Base-by-base conservation (phyloP, 1,284 basidiomycete genomes). In the Athelia psychrophila region DNA sequence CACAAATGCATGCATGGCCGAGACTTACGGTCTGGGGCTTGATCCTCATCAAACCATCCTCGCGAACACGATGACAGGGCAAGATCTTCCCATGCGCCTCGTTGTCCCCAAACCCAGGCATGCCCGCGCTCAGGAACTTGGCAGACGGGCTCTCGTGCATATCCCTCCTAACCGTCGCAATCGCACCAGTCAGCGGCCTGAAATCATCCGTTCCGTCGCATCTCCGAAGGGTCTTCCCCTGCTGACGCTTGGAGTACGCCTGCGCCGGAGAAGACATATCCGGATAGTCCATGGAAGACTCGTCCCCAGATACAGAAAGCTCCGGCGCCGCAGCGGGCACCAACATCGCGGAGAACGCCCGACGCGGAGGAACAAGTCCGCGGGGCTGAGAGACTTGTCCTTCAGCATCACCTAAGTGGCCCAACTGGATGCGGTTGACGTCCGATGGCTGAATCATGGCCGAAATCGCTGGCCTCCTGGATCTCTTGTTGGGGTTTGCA, bases 31-130 rank as follows among this genome's bases (percentile, higher is more conserved):
- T 98, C 55, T 83, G 70, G 18, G 81, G 72, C 24, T 80, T 86
- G 57, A 99, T 93, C 56, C 96, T 83, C 86, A 98, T 96, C 48
- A 99, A 69, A 1, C 96, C 95, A 62, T 99, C 96, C 60, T 98
- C 93, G 51, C 88, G 87, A 51, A 97, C 95, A 50, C 87, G 85
- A 66, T 94, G 90, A 70, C 96, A 99, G 18, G 96, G 95, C 51
- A 99, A 69, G 54, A 96, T 82, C 74, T 99, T 99, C 45, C 95
- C 94, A 56, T 88, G 79, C 22, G 89, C 83, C 68, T 98, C 95
- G 61, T 94, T 93, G 61, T 93, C 91, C n/a, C 94, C 90, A 66
- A 95, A 95, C 0, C 92, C 87, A 50, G 85, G 83, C 54, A 90
- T 63, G 22, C 83, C 84, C 44, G 77, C 74, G 44, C 73, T 72